These are phyloP conservation scores for Calonectria multiphialidica DNA, from an alignment of 2,329 filamentous ascomycete genomes.

Conservation along the genomic window DNA sequence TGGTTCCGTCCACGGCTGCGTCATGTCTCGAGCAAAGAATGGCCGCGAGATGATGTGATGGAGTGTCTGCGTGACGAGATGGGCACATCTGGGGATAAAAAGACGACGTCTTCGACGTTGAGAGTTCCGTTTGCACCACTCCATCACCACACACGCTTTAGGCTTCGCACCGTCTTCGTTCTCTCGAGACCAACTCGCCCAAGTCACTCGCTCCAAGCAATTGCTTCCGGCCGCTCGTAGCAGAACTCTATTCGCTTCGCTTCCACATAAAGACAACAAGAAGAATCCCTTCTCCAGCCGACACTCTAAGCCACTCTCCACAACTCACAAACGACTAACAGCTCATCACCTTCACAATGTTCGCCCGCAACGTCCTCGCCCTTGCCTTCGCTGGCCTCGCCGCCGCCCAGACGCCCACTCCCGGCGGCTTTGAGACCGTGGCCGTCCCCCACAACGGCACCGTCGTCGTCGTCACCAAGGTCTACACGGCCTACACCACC, in stretches of 20 bases:
- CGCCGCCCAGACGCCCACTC: constrained; percentile 32
- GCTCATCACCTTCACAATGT: constrained; percentile 37
- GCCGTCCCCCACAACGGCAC: constrained; percentile 37
- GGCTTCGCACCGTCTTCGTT: constrained; percentile 26
- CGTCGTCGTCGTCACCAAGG: constrained; percentile 47
- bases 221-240: constrained; percentile 12
- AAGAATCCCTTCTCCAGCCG: background rate
- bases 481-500: constrained; percentile 52
- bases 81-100: constrained; percentile 32
- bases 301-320: constrained; percentile 20
- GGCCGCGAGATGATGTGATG: background rate
- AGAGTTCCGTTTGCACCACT: background rate
- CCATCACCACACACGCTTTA: constrained; percentile 17
- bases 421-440: constrained; percentile 20
- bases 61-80: background rate
- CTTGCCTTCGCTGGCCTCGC: constrained; percentile 39
- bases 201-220: constrained; percentile 42
- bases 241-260: constrained; percentile 21
- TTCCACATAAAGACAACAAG: constrained; percentile 3
- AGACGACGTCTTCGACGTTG: constrained; percentile 23
- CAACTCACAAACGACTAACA: too few relatives aligned
- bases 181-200: constrained; percentile 33
- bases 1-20: background rate
- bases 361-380: constrained; percentile 41
- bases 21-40: constrained; percentile 17